These are phyloP conservation scores for Mycena vulgaris DNA, from an alignment of 768 basidiomycete genomes.

Conservation along the genomic window DNA sequence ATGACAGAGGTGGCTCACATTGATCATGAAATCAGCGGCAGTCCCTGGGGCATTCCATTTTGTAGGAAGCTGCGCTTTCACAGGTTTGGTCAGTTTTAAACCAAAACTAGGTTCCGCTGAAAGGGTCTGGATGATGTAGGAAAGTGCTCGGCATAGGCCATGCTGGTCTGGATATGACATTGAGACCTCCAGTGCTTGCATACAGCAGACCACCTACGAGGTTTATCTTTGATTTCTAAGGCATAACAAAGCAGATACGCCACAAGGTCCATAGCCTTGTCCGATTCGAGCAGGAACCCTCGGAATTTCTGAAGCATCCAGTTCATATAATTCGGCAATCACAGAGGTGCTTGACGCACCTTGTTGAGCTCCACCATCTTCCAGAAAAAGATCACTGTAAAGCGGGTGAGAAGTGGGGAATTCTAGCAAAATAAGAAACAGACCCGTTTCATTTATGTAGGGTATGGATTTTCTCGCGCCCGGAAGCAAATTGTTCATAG, in stretches of 20 bases:
- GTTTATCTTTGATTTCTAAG: conserved; percentile 94
- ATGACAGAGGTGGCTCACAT: conserved; percentile 62
- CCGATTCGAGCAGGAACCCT: conserved; percentile 83
- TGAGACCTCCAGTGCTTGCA: not conserved
- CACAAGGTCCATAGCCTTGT: conserved; percentile 82
- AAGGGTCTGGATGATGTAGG: conserved; percentile 93
- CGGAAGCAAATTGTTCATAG: conserved; percentile 82
- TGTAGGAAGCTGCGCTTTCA: conserved; percentile 77
- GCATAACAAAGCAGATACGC: conserved; percentile 86
- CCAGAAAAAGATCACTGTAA: conserved; percentile 86
- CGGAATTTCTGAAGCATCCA: conserved; percentile 84
- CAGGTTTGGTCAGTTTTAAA: conserved; percentile 71
- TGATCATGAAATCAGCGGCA: conserved; percentile 90
- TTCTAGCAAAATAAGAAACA: not conserved
- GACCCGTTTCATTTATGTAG: conserved; percentile 87
- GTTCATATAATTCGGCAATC: conserved; percentile 9
- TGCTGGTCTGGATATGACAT: conserved; percentile 80
- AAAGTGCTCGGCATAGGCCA: conserved; percentile 89
- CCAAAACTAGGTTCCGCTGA: conserved; percentile 90
- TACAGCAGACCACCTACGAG: conserved; percentile 68
- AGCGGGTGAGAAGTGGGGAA: not conserved
- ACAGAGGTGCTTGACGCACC: conserved; percentile 57
- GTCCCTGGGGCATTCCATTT: conserved; percentile 85
- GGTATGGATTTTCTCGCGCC: conserved; percentile 89
- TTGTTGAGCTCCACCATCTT: conserved; percentile 95